Evolutionary conservation across 176 grass and related monocot genomes (phyloP), one percentile per base, ranked within the genome.

Genomic region (Eremochloa ophiuroides): DNA sequence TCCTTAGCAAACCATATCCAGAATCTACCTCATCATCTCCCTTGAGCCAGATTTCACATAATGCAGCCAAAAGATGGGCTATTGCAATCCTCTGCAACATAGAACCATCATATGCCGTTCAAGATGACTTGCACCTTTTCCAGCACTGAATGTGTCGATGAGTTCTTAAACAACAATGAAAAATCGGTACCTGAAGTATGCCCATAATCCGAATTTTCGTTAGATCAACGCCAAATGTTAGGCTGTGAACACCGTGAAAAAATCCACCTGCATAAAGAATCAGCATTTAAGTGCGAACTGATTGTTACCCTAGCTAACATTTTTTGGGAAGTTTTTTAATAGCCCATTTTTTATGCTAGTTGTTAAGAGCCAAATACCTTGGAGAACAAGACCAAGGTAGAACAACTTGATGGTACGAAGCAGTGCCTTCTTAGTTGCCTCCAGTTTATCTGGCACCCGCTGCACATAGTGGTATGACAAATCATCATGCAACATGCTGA

Each of bases 41-140:
- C 72, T 84, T 84, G 48, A 97, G 89, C 92, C 94, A 97, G 43
- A 97, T 97, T 87, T 97, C 92, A 71, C 92, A 94, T 2, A 92
- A 37, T 44, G 92, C 94, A 41, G 89, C 84, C 26, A 90, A 71
- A 20, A 97, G 79, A 78, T 97, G 94, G 60, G 87, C 88, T 85
- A 94, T 83, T 66, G 94, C 94, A 48, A 97, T 97, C 89, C 94
- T 94, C 94, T 97, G 85, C 80, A 89, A 79, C 42, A 63, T 40
- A 30, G 27, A 61, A 12, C 38, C 50, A 82, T 50, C 65, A 73
- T 48, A 59, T 60, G 28, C 39, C 29, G 1, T 28, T 77, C 7
- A n/a, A 50, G 76, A 70, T 62, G 63, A 51, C 1, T 12, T 4
- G 2, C 9, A 15, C 65, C 1, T 81, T 11, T 66, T 18, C 10